These are phyloP conservation scores for Geotrichum klebahnii DNA, from an alignment of 1,139 yeast genomes.

Conservation along the genomic window DNA sequence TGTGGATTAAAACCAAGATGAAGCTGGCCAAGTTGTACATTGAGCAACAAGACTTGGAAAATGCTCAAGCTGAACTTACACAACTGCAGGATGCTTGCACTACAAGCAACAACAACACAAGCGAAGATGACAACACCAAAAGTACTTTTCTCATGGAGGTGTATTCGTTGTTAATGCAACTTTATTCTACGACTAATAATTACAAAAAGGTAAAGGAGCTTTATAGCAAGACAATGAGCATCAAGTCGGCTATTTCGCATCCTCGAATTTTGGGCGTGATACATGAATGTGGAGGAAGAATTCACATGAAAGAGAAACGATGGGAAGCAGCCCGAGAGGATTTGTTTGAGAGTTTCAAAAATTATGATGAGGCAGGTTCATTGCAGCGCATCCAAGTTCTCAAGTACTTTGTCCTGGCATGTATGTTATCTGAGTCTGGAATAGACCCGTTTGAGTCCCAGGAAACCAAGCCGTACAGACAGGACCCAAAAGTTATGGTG, in stretches of 20 bases:
- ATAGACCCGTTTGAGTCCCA: slow-evolving; percentile 62
- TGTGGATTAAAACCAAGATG: slow-evolving; percentile 55
- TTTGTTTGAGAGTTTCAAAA: slow-evolving; percentile 69
- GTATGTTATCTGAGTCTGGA: slow-evolving; percentile 57
- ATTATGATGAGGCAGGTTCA: slow-evolving; percentile 77
- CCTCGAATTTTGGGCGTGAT: slow-evolving; percentile 68
- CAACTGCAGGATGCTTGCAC: slow-evolving; percentile 44
- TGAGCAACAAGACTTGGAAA: slow-evolving; percentile 40
- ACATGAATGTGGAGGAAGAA: slow-evolving; percentile 70
- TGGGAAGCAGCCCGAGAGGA: slow-evolving; percentile 61
- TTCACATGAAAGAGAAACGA: slow-evolving; percentile 57
- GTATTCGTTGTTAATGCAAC: slow-evolving; percentile 61
- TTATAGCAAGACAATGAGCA: slow-evolving; percentile 48
- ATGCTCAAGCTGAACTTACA: slow-evolving; percentile 44
- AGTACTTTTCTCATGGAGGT: slow-evolving; percentile 51
- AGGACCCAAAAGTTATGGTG: slow-evolving; percentile 40
- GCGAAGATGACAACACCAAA: slow-evolving; percentile 30
- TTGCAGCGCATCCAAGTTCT: slow-evolving; percentile 50
- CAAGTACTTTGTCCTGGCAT: slow-evolving; percentile 60
- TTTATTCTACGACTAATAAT: slow-evolving; percentile 43
- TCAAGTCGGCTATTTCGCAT: slow-evolving; percentile 66
- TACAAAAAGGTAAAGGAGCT: slow-evolving; percentile 45
- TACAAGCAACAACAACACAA: slow-evolving; percentile 12
- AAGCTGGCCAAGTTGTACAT: slow-evolving; percentile 50
- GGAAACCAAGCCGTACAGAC: slow-evolving; percentile 45